Percentiles rank a stretch among this genome's conserved stretches.
Evolutionary conservation across 768 basidiomycete species (phyloP).

Genomic region (Suillus decipiens): DNA sequence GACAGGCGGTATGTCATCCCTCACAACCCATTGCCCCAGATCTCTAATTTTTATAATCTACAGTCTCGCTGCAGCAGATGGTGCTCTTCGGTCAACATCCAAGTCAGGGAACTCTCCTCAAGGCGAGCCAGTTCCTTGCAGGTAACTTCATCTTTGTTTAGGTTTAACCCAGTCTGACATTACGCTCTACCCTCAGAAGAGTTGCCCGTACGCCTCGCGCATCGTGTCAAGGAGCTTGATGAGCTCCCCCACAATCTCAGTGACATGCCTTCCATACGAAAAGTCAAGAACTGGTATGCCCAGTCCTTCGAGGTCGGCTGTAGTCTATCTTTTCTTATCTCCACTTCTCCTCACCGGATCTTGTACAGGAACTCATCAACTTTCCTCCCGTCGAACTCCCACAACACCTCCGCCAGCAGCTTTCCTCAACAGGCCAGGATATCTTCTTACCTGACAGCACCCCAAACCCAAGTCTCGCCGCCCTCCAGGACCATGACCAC

Average conservation of each 20-base stretch:
- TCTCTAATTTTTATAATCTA: constrained; percentile 1
- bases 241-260: constrained; percentile 90
- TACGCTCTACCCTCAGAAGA: constrained; percentile 63
- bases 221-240: constrained; percentile 95
- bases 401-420: constrained; percentile 63
- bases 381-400: constrained; percentile 82
- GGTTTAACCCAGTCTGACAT: not conserved
- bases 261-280: constrained; percentile 89
- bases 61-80: constrained; percentile 97
- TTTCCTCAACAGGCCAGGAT: constrained; percentile 42
- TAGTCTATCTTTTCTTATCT: constrained; percentile 14
- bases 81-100: constrained; percentile 97
- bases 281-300: constrained; percentile 98
- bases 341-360: constrained; percentile 11
- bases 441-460: constrained; percentile 65
- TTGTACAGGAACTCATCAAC: constrained; percentile 76
- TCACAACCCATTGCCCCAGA: not conserved
- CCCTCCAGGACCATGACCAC: constrained; percentile 15
- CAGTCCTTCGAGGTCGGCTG: constrained; percentile 92
- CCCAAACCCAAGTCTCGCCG: constrained; percentile 75
- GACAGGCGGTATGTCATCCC: constrained; percentile 68
- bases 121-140: constrained; percentile 85
- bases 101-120: constrained; percentile 90
- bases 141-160: constrained; percentile 45
- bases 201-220: constrained; percentile 90